Percentiles rank a stretch among this genome's conserved stretches.
These are phyloP conservation scores for Penicillium psychrosexuale DNA, from an alignment of 2,329 filamentous ascomycete genomes.

Conservation along the genomic window DNA sequence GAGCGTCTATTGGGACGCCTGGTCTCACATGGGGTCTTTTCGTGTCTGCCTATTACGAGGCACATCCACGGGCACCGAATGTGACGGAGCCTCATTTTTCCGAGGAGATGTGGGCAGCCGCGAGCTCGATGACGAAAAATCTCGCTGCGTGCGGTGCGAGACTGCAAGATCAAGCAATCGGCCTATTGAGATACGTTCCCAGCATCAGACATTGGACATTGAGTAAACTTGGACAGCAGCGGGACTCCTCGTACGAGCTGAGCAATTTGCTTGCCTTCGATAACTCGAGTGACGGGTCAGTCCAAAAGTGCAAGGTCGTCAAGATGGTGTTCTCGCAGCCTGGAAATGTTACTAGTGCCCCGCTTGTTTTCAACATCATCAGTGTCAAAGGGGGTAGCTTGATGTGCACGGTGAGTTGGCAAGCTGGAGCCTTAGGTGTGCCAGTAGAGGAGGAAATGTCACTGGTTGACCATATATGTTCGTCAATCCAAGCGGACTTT, in stretches of 20 bases:
- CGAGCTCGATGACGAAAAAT: slow-evolving; percentile 29
- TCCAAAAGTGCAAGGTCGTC: slow-evolving; percentile 21
- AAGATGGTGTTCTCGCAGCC: slow-evolving; percentile 48
- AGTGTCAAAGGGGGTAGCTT: slow-evolving; percentile 41
- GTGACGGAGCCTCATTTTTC: slow-evolving; percentile 8
- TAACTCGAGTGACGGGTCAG: slow-evolving; percentile 23
- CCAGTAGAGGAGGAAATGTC: slow-evolving; percentile 26
- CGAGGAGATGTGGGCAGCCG: slow-evolving; percentile 37
- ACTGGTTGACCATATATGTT: slow-evolving; percentile 17
- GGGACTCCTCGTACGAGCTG: slow-evolving; percentile 46
- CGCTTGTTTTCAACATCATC: slow-evolving; percentile 44
- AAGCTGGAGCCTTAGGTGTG: slow-evolving; percentile 42
- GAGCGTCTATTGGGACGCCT: slow-evolving; percentile 32
- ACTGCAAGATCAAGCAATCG: slow-evolving; percentile 43
- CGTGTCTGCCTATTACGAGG: slow-evolving; percentile 29
- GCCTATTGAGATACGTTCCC: slow-evolving; percentile 43
- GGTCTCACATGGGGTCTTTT: slow-evolving; percentile 40
- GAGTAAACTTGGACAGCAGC: slow-evolving; percentile 37
- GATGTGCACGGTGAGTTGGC: slow-evolving; percentile 44
- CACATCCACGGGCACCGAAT: slow-evolving; percentile 16
- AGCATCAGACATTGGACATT: slow-evolving; percentile 42
- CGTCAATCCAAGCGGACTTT: slow-evolving; percentile 13
- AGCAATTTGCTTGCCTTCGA: slow-evolving; percentile 47
- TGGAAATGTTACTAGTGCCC: slow-evolving; percentile 37
- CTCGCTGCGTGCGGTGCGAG: slow-evolving; percentile 33